Base-by-base conservation (phyloP, 257 asterid species). In the Solanum phureja region DNA sequence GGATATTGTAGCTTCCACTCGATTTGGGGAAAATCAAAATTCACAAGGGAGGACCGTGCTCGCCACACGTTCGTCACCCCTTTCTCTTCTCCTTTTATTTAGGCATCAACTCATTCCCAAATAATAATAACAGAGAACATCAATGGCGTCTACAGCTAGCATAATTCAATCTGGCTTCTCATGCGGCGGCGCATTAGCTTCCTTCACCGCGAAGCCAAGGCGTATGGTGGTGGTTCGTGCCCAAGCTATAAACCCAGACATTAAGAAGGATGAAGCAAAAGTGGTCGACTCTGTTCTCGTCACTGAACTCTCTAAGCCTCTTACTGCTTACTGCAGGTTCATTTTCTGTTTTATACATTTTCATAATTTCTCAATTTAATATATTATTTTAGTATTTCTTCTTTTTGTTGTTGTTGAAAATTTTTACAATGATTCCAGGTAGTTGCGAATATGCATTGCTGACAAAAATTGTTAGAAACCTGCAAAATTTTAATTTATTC, bases 261-360 rank as follows among this genome's bases (percentile, higher is more conserved):
- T 97, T 89, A 95, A 98, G 33, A 97, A 97, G 91, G 90, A 92
- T 9, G 98, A 96, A 90, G 95, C 91, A 0, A 96, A 96, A 93
- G 99, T 95, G 42, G 99, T 96, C 79, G 99, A 96, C 64, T 84
- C 99, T 2, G 98, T 96, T 35, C 90, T 95, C 44, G 92, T 91
- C 86, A 86, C 98, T 31, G 96, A 96, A 56, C 98, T 96, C 86
- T 88, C 94, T 74, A 96, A 96, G 91, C 95, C 98, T 29, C 91
- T 95, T 90, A 95, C 98, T 85, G 91, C 99, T 29, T 96, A 96
- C 86, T 96, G 99, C 99, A 96, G 99, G 99, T 96, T 84, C 33
- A 16, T 29, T 13, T 9, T 27, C 16, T 9, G 0, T 8, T 2
- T 24, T 18, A 72, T 18, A 72, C 44, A 33, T 72, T 18, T 33